A percentile compares a stretch with the other conserved stretches of the same genome.
phyloP scores from a whole-genome alignment of 2,329 filamentous ascomycete genomes.

The Fusarium protoensiforme region DNA sequence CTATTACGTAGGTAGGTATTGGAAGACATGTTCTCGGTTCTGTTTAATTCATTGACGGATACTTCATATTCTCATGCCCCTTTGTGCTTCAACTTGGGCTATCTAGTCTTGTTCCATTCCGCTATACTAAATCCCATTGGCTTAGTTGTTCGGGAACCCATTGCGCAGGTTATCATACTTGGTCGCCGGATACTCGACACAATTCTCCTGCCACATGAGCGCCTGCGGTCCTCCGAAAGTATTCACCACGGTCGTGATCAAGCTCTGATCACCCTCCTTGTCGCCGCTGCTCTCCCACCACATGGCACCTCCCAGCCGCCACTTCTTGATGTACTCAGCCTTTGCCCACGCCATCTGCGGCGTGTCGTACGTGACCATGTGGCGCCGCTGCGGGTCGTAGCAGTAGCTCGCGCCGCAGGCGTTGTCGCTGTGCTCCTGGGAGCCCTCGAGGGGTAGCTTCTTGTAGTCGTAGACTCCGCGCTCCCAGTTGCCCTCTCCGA shows the following conservation, averaged over 20 bases:
- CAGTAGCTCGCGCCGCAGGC: constrained; percentile 79
- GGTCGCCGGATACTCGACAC: constrained; percentile 70
- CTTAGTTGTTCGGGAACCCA: constrained; percentile 62
- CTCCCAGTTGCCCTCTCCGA: constrained; percentile 87
- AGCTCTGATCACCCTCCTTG: constrained; percentile 69
- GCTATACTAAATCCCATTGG: neutral
- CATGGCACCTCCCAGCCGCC: constrained; percentile 87
- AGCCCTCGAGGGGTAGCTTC: constrained; percentile 76
- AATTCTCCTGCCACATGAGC: constrained; percentile 67
- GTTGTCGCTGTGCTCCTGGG: constrained; percentile 72
- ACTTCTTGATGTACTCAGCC: constrained; percentile 74
- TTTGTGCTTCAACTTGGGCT: neutral
- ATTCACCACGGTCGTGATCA: constrained; percentile 74
- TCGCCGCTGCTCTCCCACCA: constrained; percentile 96
- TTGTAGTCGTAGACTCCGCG: constrained; percentile 91
- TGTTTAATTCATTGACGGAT: neutral
- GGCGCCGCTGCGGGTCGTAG: constrained; percentile 71
- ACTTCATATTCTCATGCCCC: neutral
- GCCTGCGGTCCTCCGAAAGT: constrained; percentile 63
- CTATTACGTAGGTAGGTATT: neutral
- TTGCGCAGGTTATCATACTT: constrained; percentile 78
- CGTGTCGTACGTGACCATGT: constrained; percentile 85
- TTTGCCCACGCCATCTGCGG: constrained; percentile 75
- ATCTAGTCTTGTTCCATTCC: neutral
- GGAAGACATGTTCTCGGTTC: neutral